These are phyloP conservation scores for Smittium mucronatum DNA, from an alignment of 371 early-diverging fungal genomes.

Conservation along the genomic window DNA sequence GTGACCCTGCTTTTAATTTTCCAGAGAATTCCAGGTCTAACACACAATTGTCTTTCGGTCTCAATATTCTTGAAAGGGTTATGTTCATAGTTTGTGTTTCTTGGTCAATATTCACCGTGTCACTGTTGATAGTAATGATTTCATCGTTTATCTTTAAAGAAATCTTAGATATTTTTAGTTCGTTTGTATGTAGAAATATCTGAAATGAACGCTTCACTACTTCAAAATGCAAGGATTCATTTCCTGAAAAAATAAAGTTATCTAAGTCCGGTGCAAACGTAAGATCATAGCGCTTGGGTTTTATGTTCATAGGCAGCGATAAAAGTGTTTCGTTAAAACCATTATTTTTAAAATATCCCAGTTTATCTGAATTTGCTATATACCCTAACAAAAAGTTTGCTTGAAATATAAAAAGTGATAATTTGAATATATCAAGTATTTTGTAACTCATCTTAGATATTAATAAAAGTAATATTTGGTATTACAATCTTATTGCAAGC, in stretches of 20 bases:
- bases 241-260: slow-evolving; percentile 51
- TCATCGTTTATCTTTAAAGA: slow-evolving; percentile 16
- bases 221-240: slow-evolving; percentile 31
- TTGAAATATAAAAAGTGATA: no score
- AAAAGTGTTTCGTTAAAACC: slow-evolving; percentile 32
- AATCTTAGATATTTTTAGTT: slow-evolving; percentile 51
- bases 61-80: slow-evolving; percentile 50
- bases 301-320: slow-evolving; percentile 54
- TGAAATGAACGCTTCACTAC: slow-evolving; percentile 33
- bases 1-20: slow-evolving; percentile 61
- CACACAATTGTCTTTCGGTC: slow-evolving; percentile 21
- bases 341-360: no score
- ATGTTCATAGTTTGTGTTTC: slow-evolving; percentile 56
- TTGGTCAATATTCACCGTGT: slow-evolving; percentile 46
- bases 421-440: no score
- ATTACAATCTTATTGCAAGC: no score
- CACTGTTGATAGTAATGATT: slow-evolving; percentile 32
- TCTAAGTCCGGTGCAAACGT: slow-evolving; percentile 52
- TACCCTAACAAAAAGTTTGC: no score
- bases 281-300: slow-evolving; percentile 63
- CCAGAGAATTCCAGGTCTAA: slow-evolving; percentile 53
- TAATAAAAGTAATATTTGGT: no score
- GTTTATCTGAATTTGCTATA: no score
- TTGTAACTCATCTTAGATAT: no score
- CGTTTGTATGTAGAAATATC: slow-evolving; percentile 40